Evolutionary conservation across 1,284 basidiomycete species (phyloP), one percentile per base, ranked within the genome.

Genomic region (Trametes versicolor): DNA sequence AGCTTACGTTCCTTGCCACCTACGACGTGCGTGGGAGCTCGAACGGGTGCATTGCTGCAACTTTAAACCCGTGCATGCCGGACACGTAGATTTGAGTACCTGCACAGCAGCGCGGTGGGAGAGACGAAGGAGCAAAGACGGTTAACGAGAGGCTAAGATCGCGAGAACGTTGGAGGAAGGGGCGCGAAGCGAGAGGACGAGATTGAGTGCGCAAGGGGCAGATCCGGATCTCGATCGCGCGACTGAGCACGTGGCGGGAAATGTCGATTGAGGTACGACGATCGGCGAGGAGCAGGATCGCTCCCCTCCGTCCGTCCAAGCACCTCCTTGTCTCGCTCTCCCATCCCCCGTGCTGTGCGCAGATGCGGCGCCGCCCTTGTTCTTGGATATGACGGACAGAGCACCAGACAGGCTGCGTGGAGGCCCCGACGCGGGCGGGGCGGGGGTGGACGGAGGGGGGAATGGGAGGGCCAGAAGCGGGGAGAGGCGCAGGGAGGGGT

Each of bases 181-280:
- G 4, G 37, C 4, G 32, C 19, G 45, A 27, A 17, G 48, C 39
- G 48, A 13, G 49, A 32, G 23, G 34, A 36, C 53, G 63, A 67
- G 66, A 67, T 67, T 67, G 53, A 60, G 63, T 67, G 66, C 34
- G 54, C 48, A 50, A 60, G 53, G 60, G 47, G 45, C 39, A 66
- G 64, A 64, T 68, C 67, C 39, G 51, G 17, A 62, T 64, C 50
- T 43, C 63, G 67, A 68, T 68, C 61, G 54, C 51, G 58, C 51
- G 66, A 32, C 41, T 10, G 50, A 2, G 60, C 68, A 69, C 68
- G 68, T 69, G 67, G 67, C 34, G 17, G 25, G 43, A 47, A 29
- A n/a, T 12, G 58, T 59, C 63, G 55, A 62, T 59, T 63, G 67
- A 69, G 65, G 63, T 13, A 66, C 63, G 62, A 62, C 61, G 68